Conservation (phyloP, 495 filamentous ascomycete genomes). For the Hyphodiscus hymeniophilus region DNA sequence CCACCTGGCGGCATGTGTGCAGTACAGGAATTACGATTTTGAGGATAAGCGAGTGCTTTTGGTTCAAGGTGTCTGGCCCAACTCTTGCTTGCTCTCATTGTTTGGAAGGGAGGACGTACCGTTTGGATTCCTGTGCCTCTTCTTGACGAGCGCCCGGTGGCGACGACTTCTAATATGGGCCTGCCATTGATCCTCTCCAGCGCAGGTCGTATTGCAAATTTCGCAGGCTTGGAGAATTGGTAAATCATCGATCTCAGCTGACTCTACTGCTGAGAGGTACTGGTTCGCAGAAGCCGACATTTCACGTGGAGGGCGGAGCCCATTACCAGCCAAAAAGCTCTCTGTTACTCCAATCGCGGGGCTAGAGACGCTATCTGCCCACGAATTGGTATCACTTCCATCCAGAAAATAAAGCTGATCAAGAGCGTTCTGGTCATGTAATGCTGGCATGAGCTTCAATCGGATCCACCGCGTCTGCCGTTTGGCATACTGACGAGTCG, state of each 20-base stretch:
- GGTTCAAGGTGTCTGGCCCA: neutral
- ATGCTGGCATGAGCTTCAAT: constrained; percentile 61
- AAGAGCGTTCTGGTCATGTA: constrained; percentile 43
- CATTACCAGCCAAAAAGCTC: constrained; percentile 46
- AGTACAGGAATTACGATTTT: too few relatives aligned
- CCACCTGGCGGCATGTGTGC: too few relatives aligned
- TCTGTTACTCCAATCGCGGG: constrained; percentile 54
- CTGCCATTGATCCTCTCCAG: constrained; percentile 67
- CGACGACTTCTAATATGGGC: constrained; percentile 60
- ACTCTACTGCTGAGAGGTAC: constrained; percentile 39
- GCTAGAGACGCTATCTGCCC: constrained; percentile 48
- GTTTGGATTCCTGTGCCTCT: constrained; percentile 10
- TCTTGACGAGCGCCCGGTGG: constrained; percentile 37
- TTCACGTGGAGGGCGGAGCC: constrained; percentile 50
- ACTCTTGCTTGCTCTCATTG: neutral
- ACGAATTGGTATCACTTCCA: constrained; percentile 52
- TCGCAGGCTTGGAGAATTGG: constrained; percentile 56
- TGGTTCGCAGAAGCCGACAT: constrained; percentile 54
- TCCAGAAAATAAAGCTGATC: constrained; percentile 66
- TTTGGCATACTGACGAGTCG: constrained; percentile 80
- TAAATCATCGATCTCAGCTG: constrained; percentile 39
- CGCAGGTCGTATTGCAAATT: constrained; percentile 57
- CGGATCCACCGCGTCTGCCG: constrained; percentile 82
- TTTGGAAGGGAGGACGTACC: constrained; percentile 6
- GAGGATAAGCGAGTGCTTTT: too few relatives aligned